Evolutionary conservation across 2,329 filamentous ascomycete genomes (phyloP).

Genomic region (Davidsoniella virescens): DNA sequence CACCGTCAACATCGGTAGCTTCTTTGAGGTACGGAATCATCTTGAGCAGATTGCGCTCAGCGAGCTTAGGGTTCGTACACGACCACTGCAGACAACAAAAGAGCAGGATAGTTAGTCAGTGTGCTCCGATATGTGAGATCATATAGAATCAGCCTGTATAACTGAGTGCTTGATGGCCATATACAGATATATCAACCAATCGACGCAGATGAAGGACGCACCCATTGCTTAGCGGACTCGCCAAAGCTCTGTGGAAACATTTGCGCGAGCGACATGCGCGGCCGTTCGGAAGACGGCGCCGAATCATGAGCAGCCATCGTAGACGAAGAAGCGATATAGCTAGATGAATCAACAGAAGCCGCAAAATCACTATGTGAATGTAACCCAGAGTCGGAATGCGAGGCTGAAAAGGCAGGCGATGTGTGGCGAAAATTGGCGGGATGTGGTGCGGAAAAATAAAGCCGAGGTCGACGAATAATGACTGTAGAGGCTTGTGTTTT

Average conservation of each 20-base stretch:
- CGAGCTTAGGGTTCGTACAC: slow-evolving; percentile 61
- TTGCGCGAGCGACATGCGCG: slow-evolving; percentile 18
- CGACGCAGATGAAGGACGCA: slow-evolving; percentile 26
- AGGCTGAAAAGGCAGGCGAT: slow-evolving; percentile 6
- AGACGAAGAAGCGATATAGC: slow-evolving; percentile 20
- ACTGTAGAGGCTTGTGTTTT: slow-evolving; percentile 25
- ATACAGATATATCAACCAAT: neutral
- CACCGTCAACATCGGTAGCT: slow-evolving; percentile 31
- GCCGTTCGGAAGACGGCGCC: slow-evolving; percentile 16
- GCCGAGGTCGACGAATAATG: slow-evolving; percentile 26
- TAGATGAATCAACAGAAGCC: slow-evolving; percentile 15
- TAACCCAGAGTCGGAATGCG: slow-evolving; percentile 12
- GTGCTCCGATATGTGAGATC: neutral
- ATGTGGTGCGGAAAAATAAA: slow-evolving; percentile 19
- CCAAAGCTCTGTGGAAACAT: slow-evolving; percentile 84
- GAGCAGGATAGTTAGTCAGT: slow-evolving; percentile 8
- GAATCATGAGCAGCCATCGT: slow-evolving; percentile 15
- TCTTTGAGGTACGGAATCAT: slow-evolving; percentile 71
- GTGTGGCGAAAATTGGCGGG: slow-evolving; percentile 6
- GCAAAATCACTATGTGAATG: too few species aligned
- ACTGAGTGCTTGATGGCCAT: neutral
- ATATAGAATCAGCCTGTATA: neutral
- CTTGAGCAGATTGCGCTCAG: slow-evolving; percentile 76
- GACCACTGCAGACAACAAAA: slow-evolving; percentile 48
- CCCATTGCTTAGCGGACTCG: slow-evolving; percentile 84